These are phyloP conservation scores for Ophiobolus disseminans DNA, from an alignment of 2,329 filamentous ascomycete species.

Conservation along the genomic window DNA sequence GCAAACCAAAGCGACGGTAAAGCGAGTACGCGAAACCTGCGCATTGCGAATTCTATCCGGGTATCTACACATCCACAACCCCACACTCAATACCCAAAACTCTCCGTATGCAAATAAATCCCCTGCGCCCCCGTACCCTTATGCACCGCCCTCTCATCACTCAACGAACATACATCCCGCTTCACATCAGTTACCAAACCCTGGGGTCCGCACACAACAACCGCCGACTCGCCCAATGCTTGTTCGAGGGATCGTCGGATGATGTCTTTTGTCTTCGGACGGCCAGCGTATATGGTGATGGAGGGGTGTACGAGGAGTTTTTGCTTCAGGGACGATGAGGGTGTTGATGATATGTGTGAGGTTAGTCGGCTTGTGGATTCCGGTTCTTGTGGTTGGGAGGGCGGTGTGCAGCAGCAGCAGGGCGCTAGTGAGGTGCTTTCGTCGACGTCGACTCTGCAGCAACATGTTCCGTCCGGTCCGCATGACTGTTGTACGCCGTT, in stretches of 20 bases:
- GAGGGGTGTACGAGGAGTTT: conserved; percentile 39
- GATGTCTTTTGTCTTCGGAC: conserved; percentile 60
- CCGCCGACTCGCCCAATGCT: conserved; percentile 67
- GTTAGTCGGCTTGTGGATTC: conserved; percentile 10
- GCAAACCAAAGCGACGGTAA: too few species aligned
- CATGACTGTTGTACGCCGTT: neutral
- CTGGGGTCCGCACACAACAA: conserved; percentile 67
- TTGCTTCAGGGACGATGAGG: conserved; percentile 15
- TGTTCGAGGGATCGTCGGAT: conserved; percentile 64
- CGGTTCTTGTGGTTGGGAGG: neutral
- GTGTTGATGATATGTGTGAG: conserved; percentile 19
- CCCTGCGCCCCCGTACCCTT: conserved; percentile 72
- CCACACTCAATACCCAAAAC: conserved; percentile 58
- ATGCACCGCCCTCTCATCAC: conserved; percentile 70
- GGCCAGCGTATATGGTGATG: conserved; percentile 55
- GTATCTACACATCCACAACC: neutral
- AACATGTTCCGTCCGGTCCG: conserved; percentile 48
- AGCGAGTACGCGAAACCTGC: too few species aligned
- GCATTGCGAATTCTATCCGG: too few species aligned
- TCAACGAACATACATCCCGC: conserved; percentile 61
- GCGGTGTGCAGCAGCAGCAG: conserved; percentile 24
- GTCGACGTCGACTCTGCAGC: conserved; percentile 58
- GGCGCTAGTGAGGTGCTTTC: conserved; percentile 40
- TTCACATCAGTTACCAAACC: conserved; percentile 64
- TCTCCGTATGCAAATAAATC: conserved; percentile 66